phyloP scores from a whole-genome alignment of 2,329 filamentous ascomycete genomes.

The Calonectria leucothoes region DNA sequence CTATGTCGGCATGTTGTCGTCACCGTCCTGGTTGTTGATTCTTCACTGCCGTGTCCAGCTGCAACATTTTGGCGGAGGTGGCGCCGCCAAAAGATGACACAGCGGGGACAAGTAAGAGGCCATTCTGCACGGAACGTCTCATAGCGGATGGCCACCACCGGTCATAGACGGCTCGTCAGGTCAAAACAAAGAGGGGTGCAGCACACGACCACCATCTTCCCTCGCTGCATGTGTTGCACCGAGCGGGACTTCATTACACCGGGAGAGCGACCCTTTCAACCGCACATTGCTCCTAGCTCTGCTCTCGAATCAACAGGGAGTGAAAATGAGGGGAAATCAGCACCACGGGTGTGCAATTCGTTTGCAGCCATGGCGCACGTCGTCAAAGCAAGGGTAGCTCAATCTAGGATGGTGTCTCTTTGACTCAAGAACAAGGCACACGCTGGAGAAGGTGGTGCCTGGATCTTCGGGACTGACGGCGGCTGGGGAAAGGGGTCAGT shows the following conservation, averaged over 20 bases:
- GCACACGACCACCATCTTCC: slow-evolving; percentile 21
- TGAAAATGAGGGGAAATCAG: neutral
- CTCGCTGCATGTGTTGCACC: neutral
- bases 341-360: neutral
- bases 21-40: neutral
- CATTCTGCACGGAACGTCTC: slow-evolving; percentile 19
- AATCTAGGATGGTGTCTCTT: neutral
- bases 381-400: neutral
- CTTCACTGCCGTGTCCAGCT: neutral
- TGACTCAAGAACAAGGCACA: neutral
- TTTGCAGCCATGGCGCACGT: neutral
- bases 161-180: slow-evolving; percentile 26
- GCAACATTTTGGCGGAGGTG: neutral
- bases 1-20: neutral
- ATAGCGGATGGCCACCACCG: slow-evolving; percentile 11
- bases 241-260: neutral
- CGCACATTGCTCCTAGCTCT: neutral
- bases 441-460: slow-evolving; percentile 1
- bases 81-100: neutral
- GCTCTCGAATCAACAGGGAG: neutral
- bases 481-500: neutral
- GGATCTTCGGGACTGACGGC: neutral
- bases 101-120: neutral
- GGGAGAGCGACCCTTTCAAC: neutral
- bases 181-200: slow-evolving; percentile 16